phyloP scores from a whole-genome alignment of 2,329 filamentous ascomycete genomes.

The Dactylonectria macrodidyma region DNA sequence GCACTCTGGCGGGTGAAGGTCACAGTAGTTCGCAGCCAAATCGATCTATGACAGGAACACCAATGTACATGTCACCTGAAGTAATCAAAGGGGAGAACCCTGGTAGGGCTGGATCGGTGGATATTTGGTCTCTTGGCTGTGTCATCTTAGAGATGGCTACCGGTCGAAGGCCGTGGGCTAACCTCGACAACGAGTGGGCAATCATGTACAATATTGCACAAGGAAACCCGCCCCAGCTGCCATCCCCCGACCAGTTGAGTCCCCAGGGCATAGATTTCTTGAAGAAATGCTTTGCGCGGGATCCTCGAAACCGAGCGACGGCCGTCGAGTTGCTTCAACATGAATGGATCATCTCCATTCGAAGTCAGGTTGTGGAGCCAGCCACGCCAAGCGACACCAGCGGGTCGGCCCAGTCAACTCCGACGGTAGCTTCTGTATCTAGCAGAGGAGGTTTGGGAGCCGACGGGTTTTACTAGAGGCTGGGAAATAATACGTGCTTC shows the following conservation, averaged over 20 bases:
- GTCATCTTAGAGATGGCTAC: slow-evolving; percentile 99
- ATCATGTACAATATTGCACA: slow-evolving; percentile 99
- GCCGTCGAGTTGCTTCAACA: slow-evolving; percentile 94
- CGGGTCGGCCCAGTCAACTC: slow-evolving; percentile 57
- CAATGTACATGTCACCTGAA: slow-evolving; percentile 99
- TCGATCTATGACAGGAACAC: slow-evolving; percentile 96
- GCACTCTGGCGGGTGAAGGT: slow-evolving; percentile 79
- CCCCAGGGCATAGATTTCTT: slow-evolving; percentile 90
- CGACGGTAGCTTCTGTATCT: slow-evolving; percentile 48
- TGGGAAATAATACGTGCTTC: neutral
- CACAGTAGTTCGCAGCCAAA: slow-evolving; percentile 76
- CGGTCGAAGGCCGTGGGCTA: slow-evolving; percentile 93
- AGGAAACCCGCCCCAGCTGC: slow-evolving; percentile 91
- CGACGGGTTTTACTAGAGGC: slow-evolving; percentile 52
- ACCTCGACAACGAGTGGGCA: slow-evolving; percentile 98
- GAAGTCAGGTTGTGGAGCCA: slow-evolving; percentile 76
- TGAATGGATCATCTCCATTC: slow-evolving; percentile 85
- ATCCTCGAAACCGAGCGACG: slow-evolving; percentile 83
- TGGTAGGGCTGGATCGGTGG: slow-evolving; percentile 87
- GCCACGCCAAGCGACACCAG: slow-evolving; percentile 72
- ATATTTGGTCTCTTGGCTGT: slow-evolving; percentile 97
- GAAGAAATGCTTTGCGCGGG: slow-evolving; percentile 86
- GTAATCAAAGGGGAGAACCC: slow-evolving; percentile 92
- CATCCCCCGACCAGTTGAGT: slow-evolving; percentile 86
- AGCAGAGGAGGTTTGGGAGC: slow-evolving; percentile 47